Base-by-base conservation (phyloP, 139 green algal species). In the Desmodesmus armatus region DNA sequence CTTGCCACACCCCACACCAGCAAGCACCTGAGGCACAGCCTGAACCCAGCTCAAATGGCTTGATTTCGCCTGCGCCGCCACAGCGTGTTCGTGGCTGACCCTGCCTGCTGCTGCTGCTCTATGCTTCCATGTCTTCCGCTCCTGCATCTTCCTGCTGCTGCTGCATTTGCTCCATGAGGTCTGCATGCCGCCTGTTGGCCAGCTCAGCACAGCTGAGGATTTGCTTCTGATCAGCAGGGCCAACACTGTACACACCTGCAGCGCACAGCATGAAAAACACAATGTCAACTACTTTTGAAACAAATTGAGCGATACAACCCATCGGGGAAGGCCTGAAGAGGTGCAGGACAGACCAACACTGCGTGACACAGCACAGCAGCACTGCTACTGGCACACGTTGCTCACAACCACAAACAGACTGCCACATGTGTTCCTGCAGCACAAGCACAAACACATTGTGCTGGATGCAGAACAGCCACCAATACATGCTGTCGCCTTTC, bases 181-280 rank as follows among this genome's bases (percentile, higher is more conserved):
- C 92, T 63, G 43, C 51, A 76, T 92, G 58, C n/a, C 87, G 53
- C 74, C 89, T 47, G 21, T 78, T 85, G 11, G 89, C 89, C 7
- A 89, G 84, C 62, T 91, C 90, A 58, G 89, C 78, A 60, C 89
- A 93, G 47, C 88, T 73, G 25, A 88, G 65, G 40, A 95, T 33
- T 44, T 65, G 79, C 43, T 73, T 71, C 3, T 80, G 75, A 35
- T 44, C 78, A 25, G 77, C 77, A n/a, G 83, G 71, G 7, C 91
- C 91, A 3, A 82, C 40, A 75, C 92, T 93, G 78, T 87, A 85
- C 40, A 94, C 70, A 19, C 88, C 89, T 92, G 88, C 78, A 39
- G 9, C 9, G 35, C 49, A 25, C 41, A 51, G 33, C 74, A 44
- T 2, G 33, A 53, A 37, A 53, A n/a, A n/a, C n/a, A n/a, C n/a